phyloP scores from a whole-genome alignment of 2,329 filamentous ascomycete species.

The Pseudophaeomoniella oleicola region DNA sequence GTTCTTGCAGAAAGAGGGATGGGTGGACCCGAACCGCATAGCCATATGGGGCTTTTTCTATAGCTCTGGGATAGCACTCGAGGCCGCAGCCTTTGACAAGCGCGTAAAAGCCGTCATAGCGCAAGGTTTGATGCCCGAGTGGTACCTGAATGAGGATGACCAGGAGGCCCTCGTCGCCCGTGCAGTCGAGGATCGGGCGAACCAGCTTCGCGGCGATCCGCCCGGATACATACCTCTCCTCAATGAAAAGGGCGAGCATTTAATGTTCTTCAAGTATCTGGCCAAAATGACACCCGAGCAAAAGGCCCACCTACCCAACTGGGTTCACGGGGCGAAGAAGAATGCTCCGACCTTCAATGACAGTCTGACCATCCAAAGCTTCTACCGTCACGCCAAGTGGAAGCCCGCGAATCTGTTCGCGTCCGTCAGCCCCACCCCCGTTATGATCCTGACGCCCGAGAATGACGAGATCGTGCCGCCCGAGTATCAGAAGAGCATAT shows the following conservation, averaged over 20 bases:
- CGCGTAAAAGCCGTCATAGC: conserved; percentile 15
- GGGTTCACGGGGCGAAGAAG: conserved; percentile 2
- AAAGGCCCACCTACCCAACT: background rate
- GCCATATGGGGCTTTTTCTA: conserved; percentile 24
- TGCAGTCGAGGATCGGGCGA: conserved; percentile 22
- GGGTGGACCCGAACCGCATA: conserved; percentile 16
- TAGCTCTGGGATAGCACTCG: conserved; percentile 12
- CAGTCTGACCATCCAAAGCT: conserved; percentile 14
- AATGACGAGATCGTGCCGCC: conserved; percentile 12
- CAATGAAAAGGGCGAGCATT: conserved; percentile 19
- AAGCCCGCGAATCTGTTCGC: conserved; percentile 10
- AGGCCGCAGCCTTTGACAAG: conserved; percentile 17
- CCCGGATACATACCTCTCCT: conserved; percentile 23
- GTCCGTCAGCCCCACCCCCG: conserved; percentile 10
- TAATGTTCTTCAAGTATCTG: background rate
- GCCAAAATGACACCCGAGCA: background rate
- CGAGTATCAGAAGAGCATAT: conserved; percentile 11
- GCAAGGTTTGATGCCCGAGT: background rate
- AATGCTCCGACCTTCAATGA: conserved; percentile 3
- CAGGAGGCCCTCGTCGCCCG: background rate
- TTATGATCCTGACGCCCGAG: conserved; percentile 16
- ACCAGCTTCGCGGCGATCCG: conserved; percentile 22
- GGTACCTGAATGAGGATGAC: background rate
- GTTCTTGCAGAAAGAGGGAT: background rate
- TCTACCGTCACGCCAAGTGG: conserved; percentile 14